Percentiles rank a stretch among this genome's conserved stretches.
These are phyloP conservation scores for Posidonia oceanica DNA, from an alignment of 116 monocot species.

Conservation along the genomic window DNA sequence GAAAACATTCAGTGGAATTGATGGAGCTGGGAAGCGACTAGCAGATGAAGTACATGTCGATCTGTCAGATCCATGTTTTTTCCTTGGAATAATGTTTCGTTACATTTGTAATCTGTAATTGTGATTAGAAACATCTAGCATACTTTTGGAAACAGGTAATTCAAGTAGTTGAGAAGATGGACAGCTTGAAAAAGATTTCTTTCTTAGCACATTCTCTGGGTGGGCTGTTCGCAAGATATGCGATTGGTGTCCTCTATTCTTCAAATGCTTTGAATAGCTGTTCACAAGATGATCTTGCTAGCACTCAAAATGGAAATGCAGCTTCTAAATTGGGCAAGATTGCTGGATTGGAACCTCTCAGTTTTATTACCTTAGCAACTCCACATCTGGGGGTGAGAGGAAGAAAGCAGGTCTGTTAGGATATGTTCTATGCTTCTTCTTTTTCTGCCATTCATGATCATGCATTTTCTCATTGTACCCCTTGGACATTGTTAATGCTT, in stretches of 20 bases:
- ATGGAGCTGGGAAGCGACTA: constrained; percentile 75
- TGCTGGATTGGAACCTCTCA: constrained; percentile 64
- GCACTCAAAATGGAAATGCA: constrained; percentile 5
- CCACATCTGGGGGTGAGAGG: constrained; percentile 95
- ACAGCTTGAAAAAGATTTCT: constrained; percentile 70
- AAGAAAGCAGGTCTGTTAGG: constrained; percentile 51
- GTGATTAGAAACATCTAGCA: neutral
- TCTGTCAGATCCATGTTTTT: neutral
- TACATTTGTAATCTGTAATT: neutral
- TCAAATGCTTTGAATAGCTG: constrained; percentile 10
- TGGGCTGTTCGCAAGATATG: constrained; percentile 85
- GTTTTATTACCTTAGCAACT: constrained; percentile 89
- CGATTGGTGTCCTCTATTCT: constrained; percentile 61
- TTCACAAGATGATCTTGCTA: constrained; percentile 5
- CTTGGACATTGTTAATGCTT: neutral
- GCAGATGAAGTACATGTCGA: constrained; percentile 63
- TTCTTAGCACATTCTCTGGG: constrained; percentile 85
- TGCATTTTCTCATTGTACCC: neutral
- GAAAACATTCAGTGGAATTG: constrained; percentile 81
- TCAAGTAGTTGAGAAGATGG: constrained; percentile 41
- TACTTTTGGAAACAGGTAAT: constrained; percentile 32
- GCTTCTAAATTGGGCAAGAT: constrained; percentile 30
- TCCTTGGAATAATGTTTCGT: neutral
- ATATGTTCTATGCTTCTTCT: neutral
- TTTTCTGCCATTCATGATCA: neutral